phyloP scores from a whole-genome alignment of 106 monocot species.

The Acanthochlamys bracteata region DNA sequence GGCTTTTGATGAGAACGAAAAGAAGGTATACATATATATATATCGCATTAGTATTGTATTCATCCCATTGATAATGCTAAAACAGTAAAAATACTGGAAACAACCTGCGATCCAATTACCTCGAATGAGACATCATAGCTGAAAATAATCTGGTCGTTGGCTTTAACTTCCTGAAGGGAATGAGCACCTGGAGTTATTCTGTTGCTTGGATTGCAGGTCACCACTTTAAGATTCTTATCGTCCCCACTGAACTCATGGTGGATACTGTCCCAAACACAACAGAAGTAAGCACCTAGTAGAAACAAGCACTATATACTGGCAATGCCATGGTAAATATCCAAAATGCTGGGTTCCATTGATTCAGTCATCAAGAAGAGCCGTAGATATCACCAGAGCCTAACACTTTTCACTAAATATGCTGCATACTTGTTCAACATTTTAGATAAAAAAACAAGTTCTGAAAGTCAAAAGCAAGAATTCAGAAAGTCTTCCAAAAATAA shows the following conservation, averaged over 20 bases:
- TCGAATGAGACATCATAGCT: conserved; percentile 54
- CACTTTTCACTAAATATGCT: no score
- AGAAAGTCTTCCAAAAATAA: no score
- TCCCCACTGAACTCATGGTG: conserved; percentile 42
- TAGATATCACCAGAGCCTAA: no score
- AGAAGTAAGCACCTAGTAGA: not conserved
- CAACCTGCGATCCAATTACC: no score
- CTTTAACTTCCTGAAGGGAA: conserved; percentile 45
- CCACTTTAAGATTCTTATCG: conserved; percentile 47
- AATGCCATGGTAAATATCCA: not conserved
- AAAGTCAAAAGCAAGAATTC: no score
- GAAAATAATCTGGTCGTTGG: conserved; percentile 32
- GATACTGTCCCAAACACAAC: conserved; percentile 19
- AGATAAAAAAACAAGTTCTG: no score
- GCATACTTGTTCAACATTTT: no score
- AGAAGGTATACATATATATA: not conserved
- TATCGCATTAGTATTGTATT: no score
- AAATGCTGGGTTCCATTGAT: no score
- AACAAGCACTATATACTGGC: not conserved
- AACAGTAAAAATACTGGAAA: no score
- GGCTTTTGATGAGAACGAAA: not conserved
- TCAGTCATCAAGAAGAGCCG: no score
- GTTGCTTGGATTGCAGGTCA: conserved; percentile 39
- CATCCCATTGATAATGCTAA: no score
- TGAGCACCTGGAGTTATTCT: conserved; percentile 35